phyloP scores from a whole-genome alignment of 1,284 basidiomycete genomes.

The Trichosporon inkin region DNA sequence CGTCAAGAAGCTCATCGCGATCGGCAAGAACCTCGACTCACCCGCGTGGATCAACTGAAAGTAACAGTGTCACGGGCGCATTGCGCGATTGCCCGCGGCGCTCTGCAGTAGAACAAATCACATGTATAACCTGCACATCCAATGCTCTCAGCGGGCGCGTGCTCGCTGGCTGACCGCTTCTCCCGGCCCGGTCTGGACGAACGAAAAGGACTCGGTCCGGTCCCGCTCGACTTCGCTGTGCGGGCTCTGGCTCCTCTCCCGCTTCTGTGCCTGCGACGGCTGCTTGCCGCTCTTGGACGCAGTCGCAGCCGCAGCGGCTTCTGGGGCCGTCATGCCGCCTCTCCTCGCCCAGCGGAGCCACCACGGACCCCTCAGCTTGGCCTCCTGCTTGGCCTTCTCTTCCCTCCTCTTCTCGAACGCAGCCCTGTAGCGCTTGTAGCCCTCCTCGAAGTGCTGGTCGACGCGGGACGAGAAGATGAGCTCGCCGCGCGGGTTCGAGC shows the following conservation, averaged over 20 bases:
- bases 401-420: slow-evolving; percentile 81
- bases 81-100: no score
- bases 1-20: slow-evolving; percentile 41
- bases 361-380: slow-evolving; percentile 21
- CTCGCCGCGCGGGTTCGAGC: slow-evolving; percentile 86
- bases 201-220: slow-evolving; percentile 20
- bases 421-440: slow-evolving; percentile 85
- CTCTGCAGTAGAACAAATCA: no score
- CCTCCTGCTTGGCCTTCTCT: slow-evolving; percentile 54
- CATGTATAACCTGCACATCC: no score
- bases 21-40: slow-evolving; percentile 26
- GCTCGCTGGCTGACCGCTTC: slow-evolving; percentile 16
- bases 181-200: slow-evolving; percentile 14
- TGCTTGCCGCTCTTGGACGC: not conserved
- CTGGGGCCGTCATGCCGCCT: not conserved
- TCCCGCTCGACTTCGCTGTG: slow-evolving; percentile 8
- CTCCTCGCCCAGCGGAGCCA: slow-evolving; percentile 10
- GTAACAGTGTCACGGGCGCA: no score
- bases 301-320: no score
- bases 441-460: slow-evolving; percentile 74
- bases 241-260: not conserved
- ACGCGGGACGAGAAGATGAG: slow-evolving; percentile 92
- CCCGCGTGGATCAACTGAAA: slow-evolving; percentile 6
- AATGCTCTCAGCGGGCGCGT: not conserved
- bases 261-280: not conserved